Conservation (phyloP, 352 stramenopile species). For the Thalassiosira gravida region DNA sequence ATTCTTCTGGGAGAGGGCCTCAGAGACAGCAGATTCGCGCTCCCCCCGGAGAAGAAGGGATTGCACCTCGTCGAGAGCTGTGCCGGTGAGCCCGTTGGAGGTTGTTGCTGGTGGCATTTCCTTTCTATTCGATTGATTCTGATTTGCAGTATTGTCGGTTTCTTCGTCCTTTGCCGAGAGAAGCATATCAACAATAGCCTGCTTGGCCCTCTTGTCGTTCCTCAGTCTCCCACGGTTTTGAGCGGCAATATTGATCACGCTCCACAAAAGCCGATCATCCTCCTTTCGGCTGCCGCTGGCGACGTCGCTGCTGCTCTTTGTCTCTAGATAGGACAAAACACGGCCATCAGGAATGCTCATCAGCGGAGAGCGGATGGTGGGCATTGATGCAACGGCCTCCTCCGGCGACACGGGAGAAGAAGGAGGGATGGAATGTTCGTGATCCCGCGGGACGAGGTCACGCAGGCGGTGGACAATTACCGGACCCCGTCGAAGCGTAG, state of each 20-base stretch:
- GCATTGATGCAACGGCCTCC: no score
- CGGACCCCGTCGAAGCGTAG: conserved; percentile 43
- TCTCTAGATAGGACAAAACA: conserved; percentile 64
- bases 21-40: conserved; percentile 67
- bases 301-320: no score
- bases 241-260: conserved; percentile 76
- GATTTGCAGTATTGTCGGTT: background rate
- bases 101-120: conserved; percentile 4
- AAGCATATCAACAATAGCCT: conserved; percentile 75
- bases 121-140: background rate
- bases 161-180: conserved; percentile 24
- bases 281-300: conserved; percentile 4
- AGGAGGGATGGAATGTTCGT: conserved; percentile 58
- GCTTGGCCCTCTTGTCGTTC: conserved; percentile 68
- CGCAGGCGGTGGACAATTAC: conserved; percentile 58
- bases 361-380: conserved; percentile 19
- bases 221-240: conserved; percentile 71
- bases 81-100: no score
- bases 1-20: conserved; percentile 68
- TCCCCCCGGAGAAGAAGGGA: conserved; percentile 55
- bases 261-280: conserved; percentile 75
- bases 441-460: conserved; percentile 45
- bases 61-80: conserved; percentile 57
- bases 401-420: no score
- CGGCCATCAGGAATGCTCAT: conserved; percentile 40